Base-by-base conservation (phyloP, 1,284 basidiomycete species). In the Fomitopsis schrenkii region DNA sequence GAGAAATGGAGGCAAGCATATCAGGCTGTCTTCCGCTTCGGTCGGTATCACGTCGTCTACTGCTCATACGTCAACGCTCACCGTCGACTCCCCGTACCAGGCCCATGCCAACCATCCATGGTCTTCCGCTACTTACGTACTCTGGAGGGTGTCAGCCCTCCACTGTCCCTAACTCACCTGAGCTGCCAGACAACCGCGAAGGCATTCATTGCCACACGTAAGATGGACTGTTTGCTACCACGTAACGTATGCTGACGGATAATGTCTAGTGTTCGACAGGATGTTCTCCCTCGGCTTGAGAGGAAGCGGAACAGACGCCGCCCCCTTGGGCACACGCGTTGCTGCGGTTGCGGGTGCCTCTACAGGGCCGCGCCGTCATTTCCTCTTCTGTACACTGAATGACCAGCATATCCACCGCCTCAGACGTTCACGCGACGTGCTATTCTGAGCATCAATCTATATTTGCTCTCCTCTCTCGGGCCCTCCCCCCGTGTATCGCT, bases 1-100 rank as follows among this genome's bases (percentile, higher is more conserved):
- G 95, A 97, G 64, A 95, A 95, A 72, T 98, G 95, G 94, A 80
- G 87, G 46, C 90, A 91, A 68, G 94, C 93, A 0, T 95, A 96
- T 70, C 83, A 87, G 57, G 85, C 93, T 15, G 90, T 94, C 17
- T 94, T 94, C 71, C 84, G 94, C 50, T 97, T 95, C 73, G 94
- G 93, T 84, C 45, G 56, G 79, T 58, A 46, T 22, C 42, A 15
- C 12, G 3, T 40, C 45, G 44, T 68, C 68, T 22, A 64, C 61
- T 17, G 62, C 66, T 65, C 50, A 59, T 60, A 59, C 1, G 33
- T 30, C 48, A 15, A 10, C 36, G 55, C 52, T 55, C 14, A 41
- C 45, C 53, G 35, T 19, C 50, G 57, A 52, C 38, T 9, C 30
- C 28, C 44, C 14, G 40, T 15, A 38, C 40, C 59, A 83, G 90